phyloP scores from a whole-genome alignment of 331 rosid species.

The Pyrus hybrid region DNA sequence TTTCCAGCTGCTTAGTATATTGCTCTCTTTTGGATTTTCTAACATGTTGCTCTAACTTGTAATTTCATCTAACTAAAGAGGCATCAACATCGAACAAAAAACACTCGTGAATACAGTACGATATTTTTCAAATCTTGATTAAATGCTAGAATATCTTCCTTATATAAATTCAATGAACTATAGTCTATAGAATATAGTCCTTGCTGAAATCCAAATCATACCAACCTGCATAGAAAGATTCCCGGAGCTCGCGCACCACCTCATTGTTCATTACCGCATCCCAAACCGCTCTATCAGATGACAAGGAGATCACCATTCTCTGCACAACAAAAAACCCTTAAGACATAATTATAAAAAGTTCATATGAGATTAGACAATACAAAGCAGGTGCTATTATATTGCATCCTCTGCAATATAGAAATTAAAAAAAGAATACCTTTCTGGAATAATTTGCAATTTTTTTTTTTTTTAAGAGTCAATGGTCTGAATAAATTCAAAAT shows the following conservation, averaged over 20 bases:
- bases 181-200: not conserved
- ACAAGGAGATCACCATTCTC: constrained; percentile 70
- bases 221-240: constrained; percentile 44
- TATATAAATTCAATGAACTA: not conserved
- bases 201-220: not conserved
- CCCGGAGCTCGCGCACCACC: constrained; percentile 54
- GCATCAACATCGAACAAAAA: not conserved
- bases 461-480: not conserved
- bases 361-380: not conserved
- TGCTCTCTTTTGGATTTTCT: not conserved
- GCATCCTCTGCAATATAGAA: not conserved
- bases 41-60: not conserved
- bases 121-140: not conserved
- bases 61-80: not conserved
- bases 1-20: not conserved
- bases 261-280: constrained; percentile 73
- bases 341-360: not conserved
- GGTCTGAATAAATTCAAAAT: not conserved
- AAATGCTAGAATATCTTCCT: not conserved
- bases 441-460: not conserved
- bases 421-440: not conserved
- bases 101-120: not conserved
- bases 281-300: constrained; percentile 76
- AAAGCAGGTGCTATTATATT: not conserved
- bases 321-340: constrained; percentile 14